These are phyloP conservation scores for Choanephora cucurbitarum DNA, from an alignment of 371 early-diverging fungal species.

Conservation along the genomic window DNA sequence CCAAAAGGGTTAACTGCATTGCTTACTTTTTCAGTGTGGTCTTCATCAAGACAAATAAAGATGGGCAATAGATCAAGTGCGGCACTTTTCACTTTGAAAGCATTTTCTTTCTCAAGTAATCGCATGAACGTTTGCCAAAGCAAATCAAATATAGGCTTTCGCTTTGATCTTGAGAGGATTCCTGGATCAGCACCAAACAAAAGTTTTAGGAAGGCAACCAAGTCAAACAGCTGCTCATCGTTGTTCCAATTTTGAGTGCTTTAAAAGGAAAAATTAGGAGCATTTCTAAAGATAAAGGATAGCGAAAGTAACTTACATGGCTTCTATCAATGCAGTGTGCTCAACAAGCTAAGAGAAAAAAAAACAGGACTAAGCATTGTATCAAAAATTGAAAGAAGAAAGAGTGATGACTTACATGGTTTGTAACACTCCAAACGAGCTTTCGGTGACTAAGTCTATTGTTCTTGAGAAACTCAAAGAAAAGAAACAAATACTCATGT, in stretches of 20 bases:
- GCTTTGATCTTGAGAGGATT: slow-evolving; percentile 40
- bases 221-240: slow-evolving; percentile 25
- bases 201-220: slow-evolving; percentile 37
- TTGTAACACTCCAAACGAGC: slow-evolving; percentile 15
- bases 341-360: slow-evolving; percentile 29
- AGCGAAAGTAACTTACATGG: slow-evolving; percentile 36
- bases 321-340: slow-evolving; percentile 30
- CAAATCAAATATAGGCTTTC: slow-evolving; percentile 22
- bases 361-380: not conserved
- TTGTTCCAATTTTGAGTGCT: slow-evolving; percentile 36
- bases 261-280: not conserved
- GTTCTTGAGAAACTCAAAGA: slow-evolving; percentile 33
- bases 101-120: slow-evolving; percentile 18
- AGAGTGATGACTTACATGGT: slow-evolving; percentile 22
- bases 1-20: too few relatives aligned
- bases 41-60: slow-evolving; percentile 29
- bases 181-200: slow-evolving; percentile 52
- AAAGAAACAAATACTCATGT: slow-evolving; percentile 27
- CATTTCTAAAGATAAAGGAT: not conserved
- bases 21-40: slow-evolving; percentile 17
- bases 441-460: slow-evolving; percentile 21
- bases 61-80: slow-evolving; percentile 42
- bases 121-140: slow-evolving; percentile 24
- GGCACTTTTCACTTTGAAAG: slow-evolving; percentile 24
- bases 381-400: too few relatives aligned